These are phyloP conservation scores for Blastocladiella emersonii DNA, from an alignment of 371 early-diverging fungal genomes.

Conservation along the genomic window DNA sequence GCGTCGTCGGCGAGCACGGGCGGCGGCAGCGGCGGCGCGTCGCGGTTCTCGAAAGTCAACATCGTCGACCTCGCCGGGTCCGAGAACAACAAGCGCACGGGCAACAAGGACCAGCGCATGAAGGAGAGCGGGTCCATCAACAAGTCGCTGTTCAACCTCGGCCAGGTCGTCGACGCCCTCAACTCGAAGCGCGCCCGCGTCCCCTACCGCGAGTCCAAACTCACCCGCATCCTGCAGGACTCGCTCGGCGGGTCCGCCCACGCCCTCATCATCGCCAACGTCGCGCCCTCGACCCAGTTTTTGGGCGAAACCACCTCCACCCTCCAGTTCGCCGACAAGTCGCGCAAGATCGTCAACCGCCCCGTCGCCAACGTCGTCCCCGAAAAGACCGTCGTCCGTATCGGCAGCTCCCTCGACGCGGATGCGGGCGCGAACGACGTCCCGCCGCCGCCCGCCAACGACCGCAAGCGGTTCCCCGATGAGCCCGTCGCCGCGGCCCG, in stretches of 20 bases:
- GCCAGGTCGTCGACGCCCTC: conserved; percentile 55
- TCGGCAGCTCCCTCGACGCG: too few relatives aligned
- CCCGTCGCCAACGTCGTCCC: conserved; percentile 9
- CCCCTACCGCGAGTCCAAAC: conserved; percentile 61
- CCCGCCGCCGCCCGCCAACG: too few relatives aligned
- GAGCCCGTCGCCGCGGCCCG: too few relatives aligned
- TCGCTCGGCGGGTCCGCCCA: conserved; percentile 44
- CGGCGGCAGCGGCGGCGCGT: not conserved
- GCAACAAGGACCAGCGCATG: conserved; percentile 38
- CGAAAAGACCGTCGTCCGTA: too few relatives aligned
- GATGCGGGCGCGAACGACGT: too few relatives aligned
- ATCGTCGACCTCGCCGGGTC: conserved; percentile 62
- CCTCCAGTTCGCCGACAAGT: conserved; percentile 52
- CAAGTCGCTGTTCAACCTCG: conserved; percentile 54
- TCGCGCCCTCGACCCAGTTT: conserved; percentile 36
- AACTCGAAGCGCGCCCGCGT: conserved; percentile 30
- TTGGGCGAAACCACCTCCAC: conserved; percentile 33
- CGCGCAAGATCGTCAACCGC: conserved; percentile 43
- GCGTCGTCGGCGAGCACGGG: not conserved
- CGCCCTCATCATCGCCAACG: conserved; percentile 49
- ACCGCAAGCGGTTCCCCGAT: too few relatives aligned
- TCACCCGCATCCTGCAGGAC: conserved; percentile 57
- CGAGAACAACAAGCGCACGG: conserved; percentile 59
- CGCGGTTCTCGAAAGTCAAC: conserved; percentile 28
- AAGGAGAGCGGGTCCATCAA: conserved; percentile 58